Conservation (phyloP, 2,329 filamentous ascomycete genomes). For the Trichoderma brevicompactum region DNA sequence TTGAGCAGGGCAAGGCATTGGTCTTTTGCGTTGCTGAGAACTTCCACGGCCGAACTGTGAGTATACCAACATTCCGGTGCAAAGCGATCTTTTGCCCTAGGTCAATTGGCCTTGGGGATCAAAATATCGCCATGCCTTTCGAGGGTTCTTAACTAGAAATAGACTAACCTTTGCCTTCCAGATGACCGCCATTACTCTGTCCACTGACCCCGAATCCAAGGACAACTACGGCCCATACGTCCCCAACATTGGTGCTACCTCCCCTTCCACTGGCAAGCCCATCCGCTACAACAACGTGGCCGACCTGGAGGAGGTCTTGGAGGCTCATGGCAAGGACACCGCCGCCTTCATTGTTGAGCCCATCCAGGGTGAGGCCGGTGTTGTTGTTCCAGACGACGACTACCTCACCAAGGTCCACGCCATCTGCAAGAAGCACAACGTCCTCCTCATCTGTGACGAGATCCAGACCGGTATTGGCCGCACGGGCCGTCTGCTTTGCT, state of each 20-base stretch:
- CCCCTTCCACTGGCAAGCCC: conserved; percentile 72
- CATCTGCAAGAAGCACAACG: conserved; percentile 93
- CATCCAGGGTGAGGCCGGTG: conserved; percentile 96
- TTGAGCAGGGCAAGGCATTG: conserved; percentile 80
- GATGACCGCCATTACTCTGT: conserved; percentile 95
- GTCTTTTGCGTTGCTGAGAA: conserved; percentile 87
- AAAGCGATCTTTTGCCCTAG: not conserved
- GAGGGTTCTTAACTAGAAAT: too few species aligned
- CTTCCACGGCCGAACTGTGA: conserved; percentile 93
- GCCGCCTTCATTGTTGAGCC: conserved; percentile 95
- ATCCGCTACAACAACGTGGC: conserved; percentile 86
- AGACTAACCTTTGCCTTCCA: conserved; percentile 40
- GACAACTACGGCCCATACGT: conserved; percentile 98
- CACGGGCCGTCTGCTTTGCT: conserved; percentile 91
- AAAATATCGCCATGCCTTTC: too few species aligned
- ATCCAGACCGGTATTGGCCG: conserved; percentile 97
- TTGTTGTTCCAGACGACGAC: conserved; percentile 89
- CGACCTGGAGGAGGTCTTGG: conserved; percentile 78
- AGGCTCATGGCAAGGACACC: conserved; percentile 79
- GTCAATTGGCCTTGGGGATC: not conserved
- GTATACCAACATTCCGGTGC: conserved; percentile 40
- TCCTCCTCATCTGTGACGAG: conserved; percentile 95
- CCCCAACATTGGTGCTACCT: conserved; percentile 78
- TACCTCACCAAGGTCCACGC: conserved; percentile 81
- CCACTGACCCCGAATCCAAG: conserved; percentile 90